Conservation (phyloP, 73 alveolate species). For the Symbiodinium natans region DNA sequence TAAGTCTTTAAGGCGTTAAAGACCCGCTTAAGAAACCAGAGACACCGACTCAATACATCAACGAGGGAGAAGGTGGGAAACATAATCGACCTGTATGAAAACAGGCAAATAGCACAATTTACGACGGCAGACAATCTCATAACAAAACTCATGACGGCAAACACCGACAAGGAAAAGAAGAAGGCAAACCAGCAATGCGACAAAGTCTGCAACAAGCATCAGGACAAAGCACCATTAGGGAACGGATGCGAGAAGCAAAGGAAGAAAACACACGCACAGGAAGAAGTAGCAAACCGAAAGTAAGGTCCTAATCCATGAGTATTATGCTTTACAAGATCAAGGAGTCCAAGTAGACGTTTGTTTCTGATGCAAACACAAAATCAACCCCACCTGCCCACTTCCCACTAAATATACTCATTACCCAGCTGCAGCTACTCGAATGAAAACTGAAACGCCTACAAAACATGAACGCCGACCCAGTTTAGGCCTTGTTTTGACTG, state of each 20-base stretch:
- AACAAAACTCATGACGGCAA: conserved; percentile 2
- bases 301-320: not conserved
- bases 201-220: not conserved
- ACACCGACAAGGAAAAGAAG: conserved; percentile 11
- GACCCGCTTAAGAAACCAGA: not conserved
- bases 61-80: not conserved
- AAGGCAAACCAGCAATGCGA: not conserved
- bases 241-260: not conserved
- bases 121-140: conserved; percentile 26
- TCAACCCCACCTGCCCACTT: too few species aligned
- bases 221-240: not conserved
- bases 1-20: not conserved
- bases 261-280: not conserved
- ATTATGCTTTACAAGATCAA: not conserved
- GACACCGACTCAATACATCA: not conserved
- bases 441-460: too few species aligned
- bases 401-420: too few species aligned
- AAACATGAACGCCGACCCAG: too few species aligned
- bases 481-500: too few species aligned
- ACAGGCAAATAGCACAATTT: conserved; percentile 31
- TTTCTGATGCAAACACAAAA: too few species aligned
- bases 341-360: not conserved
- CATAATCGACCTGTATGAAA: not conserved
- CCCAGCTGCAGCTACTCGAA: too few species aligned
- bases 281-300: not conserved